Percentiles rank a stretch among this genome's conserved stretches.
phyloP scores from a whole-genome alignment of 108 stramenopile species.

The Pinguiococcus pyrenoidosus region DNA sequence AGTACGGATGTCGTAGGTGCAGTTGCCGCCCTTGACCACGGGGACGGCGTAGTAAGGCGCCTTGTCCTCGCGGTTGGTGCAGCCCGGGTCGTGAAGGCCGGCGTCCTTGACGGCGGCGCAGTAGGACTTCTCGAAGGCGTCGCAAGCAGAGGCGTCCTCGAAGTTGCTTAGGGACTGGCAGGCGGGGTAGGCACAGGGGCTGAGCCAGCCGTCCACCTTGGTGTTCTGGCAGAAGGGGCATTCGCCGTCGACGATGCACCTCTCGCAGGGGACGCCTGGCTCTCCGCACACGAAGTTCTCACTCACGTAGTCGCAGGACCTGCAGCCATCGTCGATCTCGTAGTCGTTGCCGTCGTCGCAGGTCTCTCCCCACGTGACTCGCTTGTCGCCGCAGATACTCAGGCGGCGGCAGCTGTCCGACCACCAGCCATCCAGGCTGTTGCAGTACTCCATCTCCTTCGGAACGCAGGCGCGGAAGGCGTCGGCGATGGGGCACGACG shows the following conservation, averaged over 20 bases:
- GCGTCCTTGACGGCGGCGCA: not conserved
- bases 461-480: not conserved
- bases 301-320: not conserved
- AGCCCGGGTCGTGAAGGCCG: not conserved
- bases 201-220: not conserved
- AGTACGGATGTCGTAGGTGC: too few relatives aligned
- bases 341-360: not conserved
- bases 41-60: too few relatives aligned
- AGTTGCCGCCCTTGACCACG: too few relatives aligned
- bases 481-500: not conserved
- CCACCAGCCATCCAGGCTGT: not conserved
- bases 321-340: not conserved
- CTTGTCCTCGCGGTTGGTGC: too few relatives aligned
- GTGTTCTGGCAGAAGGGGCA: not conserved
- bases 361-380: not conserved
- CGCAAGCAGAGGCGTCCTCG: too few relatives aligned
- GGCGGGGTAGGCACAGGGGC: too few relatives aligned
- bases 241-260: not conserved
- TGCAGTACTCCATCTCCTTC: not conserved
- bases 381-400: not conserved
- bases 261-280: not conserved
- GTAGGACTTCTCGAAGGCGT: not conserved
- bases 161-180: too few relatives aligned
- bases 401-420: not conserved
- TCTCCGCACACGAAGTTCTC: not conserved